Evolutionary conservation across 1,139 yeast genomes (phyloP), one percentile per base, ranked within the genome.

Genomic region (Spathaspora sp.): DNA sequence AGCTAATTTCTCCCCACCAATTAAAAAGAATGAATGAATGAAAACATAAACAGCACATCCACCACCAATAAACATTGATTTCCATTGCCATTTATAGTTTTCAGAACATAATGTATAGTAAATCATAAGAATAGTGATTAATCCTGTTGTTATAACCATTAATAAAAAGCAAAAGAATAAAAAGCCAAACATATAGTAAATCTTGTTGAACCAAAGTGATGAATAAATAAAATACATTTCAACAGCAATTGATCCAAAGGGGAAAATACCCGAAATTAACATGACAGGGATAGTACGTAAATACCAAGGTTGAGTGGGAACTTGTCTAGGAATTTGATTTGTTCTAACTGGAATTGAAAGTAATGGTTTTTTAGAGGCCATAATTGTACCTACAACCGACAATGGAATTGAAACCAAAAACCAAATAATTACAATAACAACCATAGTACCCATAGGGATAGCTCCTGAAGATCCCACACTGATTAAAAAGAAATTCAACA

Each of bases 51-150:
- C 58, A 0, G 96, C 78, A 65, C 96, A 86, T 24, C 97, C 95
- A 44, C 97, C 98, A 25, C 97, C 95, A 50, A 90, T 78, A 58
- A 86, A 79, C 58, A 91, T 76, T 8, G 96, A 82, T 64, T 91
- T 84, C 99, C 99, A 93, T 63, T 90, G 97, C 99, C 99, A 93
- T 65, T 84, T 82, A 73, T 95, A 91, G 66, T 93, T 89, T 63
- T 93, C 99, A 40, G 90, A 75, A 62, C 97, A 89, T 53, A 95
- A 77, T 9, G 91, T 80, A 71, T 88, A 87, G 68, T 93, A 93
- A 36, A 88, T 81, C 72, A 90, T 79, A 57, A 93, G 74, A 17
- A 90, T 72, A 0, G 97, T 85, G 39, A 90, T 90, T 52, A 93
- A 76, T 16, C 88, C 77, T 7, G 97, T 86, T 9, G 97, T 90